Base-by-base conservation (phyloP, 345 rosid genomes). In the Pugionium dolabratum region DNA sequence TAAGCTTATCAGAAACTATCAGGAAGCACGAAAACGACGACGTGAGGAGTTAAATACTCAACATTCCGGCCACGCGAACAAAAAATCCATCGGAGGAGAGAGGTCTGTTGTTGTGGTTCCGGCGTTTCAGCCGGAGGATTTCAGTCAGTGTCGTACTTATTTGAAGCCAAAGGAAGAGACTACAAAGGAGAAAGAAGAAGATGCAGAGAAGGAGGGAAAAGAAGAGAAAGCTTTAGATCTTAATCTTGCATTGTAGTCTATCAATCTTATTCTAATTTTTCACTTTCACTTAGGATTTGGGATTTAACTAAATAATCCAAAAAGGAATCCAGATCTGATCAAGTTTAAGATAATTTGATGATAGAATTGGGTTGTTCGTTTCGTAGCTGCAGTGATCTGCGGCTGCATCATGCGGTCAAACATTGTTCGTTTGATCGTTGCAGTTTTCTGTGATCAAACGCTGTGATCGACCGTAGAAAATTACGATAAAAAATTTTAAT, bases 91-190 rank as follows among this genome's bases (percentile, higher is more conserved):
- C 61, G 4, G 28, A 8, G 71, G 72, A 18, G 76, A 66, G 42
- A 59, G 62, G 32, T 61, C 77, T 0, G 40, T 52, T 27, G 6
- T 6, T 31, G 64, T 66, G 32, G 72, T 66, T 40, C 77, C 77
- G 11, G 52, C 73, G 53, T 73, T 73, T 67, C 68, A 47, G 59
- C 73, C 63, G 34, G 77, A 67, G 56, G 77, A 73, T 66, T 67
- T 66, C 58, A 31, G 44, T 37, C 68, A 54, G 49, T 26, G 42
- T 65, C 9, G 66, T 9, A 28, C n/a, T 10, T 66, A 50, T 1
- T 36, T 58, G 43, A 66, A 66, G 51, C 67, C 62, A 52, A 60
- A 69, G 33, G 54, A 70, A 37, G 65, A 44, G 9, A 7, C 6
- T 32, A 8, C 26, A 9, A 59, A 66, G 36, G 57, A 11, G 48